Evolutionary conservation across 176 grass and related monocot species (phyloP), one percentile per base, ranked within the genome.

Genomic region (Pontederia crassipes): DNA sequence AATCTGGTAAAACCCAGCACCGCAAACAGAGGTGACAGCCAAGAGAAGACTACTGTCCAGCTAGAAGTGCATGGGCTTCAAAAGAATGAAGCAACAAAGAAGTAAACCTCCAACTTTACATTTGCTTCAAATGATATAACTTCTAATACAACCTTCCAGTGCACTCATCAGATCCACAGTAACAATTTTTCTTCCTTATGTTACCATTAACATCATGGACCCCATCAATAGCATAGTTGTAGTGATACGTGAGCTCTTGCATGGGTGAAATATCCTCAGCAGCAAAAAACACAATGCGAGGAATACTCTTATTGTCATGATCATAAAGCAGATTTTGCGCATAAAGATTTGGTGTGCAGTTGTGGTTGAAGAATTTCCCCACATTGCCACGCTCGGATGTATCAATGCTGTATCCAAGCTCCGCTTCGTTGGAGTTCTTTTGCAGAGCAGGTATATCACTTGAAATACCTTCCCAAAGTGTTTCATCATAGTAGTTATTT

Each of bases 281-380:
- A 46, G 83, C 77, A 55, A 93, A 93, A 58, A 93, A 87, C 83
- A 84, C 84, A 64, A 93, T 67, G 63, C 75, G 83, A 77, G 88
- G 88, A 49, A 70, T 70, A 46, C 64, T 73, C 68, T 69, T 78
- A 55, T 93, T 73, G 9, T 87, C 88, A 70, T 87, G 83, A 46
- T 93, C 87, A 72, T 86, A 90, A 18, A 90, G 77, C 51, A 86
- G 56, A 55, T 90, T 90, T 64, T 90, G 87, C 6, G 87, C 87
- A 77, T 90, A 90, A 59, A 85, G 49, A 12, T 90, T 90, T 5
- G 87, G 87, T 14, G 66, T 86, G 73, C 87, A 90, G 72, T 72
- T 90, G 59, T 90, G 87, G 32, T 90, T 90, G 66, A 90, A 79
- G 69, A 86, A 90, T 59, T 77, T 90, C 55, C 77, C 64, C 62